A percentile compares a stretch with the other conserved stretches of the same genome.
Evolutionary conservation across 768 basidiomycete genomes (phyloP).

Genomic region (Lanmaoa pseudosensibilis): DNA sequence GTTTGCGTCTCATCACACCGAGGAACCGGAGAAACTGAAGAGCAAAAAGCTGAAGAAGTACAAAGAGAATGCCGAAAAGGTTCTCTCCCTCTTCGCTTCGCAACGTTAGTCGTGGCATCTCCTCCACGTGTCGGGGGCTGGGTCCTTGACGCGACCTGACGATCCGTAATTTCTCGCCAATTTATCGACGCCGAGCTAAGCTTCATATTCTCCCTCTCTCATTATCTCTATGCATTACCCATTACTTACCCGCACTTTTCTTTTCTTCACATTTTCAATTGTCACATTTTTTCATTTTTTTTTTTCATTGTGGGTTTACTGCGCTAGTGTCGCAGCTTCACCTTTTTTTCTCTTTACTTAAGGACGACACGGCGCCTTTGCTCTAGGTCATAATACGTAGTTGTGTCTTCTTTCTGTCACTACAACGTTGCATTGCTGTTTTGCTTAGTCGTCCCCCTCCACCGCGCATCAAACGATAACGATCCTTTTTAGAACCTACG

Average conservation of each 20-base stretch:
- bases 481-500: slow-evolving; percentile 27
- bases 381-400: slow-evolving; percentile 29
- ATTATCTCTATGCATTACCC: slow-evolving; percentile 34
- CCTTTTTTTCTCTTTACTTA: slow-evolving; percentile 15
- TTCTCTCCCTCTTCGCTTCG: slow-evolving; percentile 78
- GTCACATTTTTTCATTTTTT: background rate
- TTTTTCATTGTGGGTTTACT: slow-evolving; percentile 18
- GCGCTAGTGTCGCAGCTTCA: slow-evolving; percentile 25
- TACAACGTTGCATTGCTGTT: slow-evolving; percentile 35
- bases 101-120: slow-evolving; percentile 49
- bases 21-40: slow-evolving; percentile 60
- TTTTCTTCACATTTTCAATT: slow-evolving; percentile 6
- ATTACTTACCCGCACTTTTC: slow-evolving; percentile 25
- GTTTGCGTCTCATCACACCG: slow-evolving; percentile 29
- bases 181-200: slow-evolving; percentile 23
- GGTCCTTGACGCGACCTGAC: slow-evolving; percentile 22
- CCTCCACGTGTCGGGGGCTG: slow-evolving; percentile 21
- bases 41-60: slow-evolving; percentile 81
- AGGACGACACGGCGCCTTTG: slow-evolving; percentile 29
- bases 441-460: slow-evolving; percentile 16
- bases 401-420: slow-evolving; percentile 25
- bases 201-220: slow-evolving; percentile 14
- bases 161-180: slow-evolving; percentile 14
- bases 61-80: slow-evolving; percentile 85
- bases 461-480: slow-evolving; percentile 27